Evolutionary conservation across 495 filamentous ascomycete genomes (phyloP).

Genomic region (Durotheca rogersii): DNA sequence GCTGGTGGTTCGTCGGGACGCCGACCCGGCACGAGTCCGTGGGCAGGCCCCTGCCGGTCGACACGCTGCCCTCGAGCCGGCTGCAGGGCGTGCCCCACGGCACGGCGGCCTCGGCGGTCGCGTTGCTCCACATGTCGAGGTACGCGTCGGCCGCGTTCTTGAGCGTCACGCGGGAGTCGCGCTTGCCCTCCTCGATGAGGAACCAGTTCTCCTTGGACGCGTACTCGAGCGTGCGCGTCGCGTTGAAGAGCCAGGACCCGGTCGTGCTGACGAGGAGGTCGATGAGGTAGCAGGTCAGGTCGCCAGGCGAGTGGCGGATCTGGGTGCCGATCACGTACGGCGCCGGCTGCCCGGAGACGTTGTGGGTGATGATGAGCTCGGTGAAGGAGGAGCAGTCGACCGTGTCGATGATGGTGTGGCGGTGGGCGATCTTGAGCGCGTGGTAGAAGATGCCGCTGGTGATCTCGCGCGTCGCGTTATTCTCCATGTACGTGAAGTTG

Average conservation of each 20-base stretch:
- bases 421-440: slow-evolving; percentile 20
- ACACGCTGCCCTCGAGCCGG: slow-evolving; percentile 42
- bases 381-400: slow-evolving; percentile 41
- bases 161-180: slow-evolving; percentile 32
- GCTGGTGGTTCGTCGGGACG: slow-evolving; percentile 41
- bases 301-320: slow-evolving; percentile 36
- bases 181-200: slow-evolving; percentile 35
- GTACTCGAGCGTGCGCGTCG: slow-evolving; percentile 40
- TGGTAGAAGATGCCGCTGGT: slow-evolving; percentile 25
- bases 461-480: slow-evolving; percentile 34
- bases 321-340: slow-evolving; percentile 48
- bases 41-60: slow-evolving; percentile 38
- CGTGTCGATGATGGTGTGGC: slow-evolving; percentile 23
- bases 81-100: slow-evolving; percentile 47
- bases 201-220: slow-evolving; percentile 42
- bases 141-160: slow-evolving; percentile 44
- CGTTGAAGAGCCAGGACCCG: slow-evolving; percentile 45
- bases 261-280: slow-evolving; percentile 44
- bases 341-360: slow-evolving; percentile 24
- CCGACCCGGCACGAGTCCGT: slow-evolving; percentile 44
- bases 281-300: slow-evolving; percentile 35
- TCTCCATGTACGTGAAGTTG: slow-evolving; percentile 35
- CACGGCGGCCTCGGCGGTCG: slow-evolving; percentile 33
- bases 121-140: slow-evolving; percentile 44
- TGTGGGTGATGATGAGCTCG: slow-evolving; percentile 40